Evolutionary conservation across 1,284 basidiomycete genomes (phyloP).

Genomic region (Tilletia caries): DNA sequence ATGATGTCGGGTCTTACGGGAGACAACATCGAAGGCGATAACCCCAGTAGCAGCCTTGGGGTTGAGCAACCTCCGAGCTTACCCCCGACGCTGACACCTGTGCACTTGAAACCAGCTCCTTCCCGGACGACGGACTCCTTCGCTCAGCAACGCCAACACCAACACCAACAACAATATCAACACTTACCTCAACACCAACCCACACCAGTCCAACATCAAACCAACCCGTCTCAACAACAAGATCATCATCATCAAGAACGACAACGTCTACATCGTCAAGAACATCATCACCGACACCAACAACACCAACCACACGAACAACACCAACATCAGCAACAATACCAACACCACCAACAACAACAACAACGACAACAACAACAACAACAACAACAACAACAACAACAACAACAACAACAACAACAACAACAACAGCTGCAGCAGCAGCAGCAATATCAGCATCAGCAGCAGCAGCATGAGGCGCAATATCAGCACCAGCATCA

Average conservation of each 20-base stretch:
- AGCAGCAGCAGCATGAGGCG: background rate
- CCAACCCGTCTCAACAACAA: background rate
- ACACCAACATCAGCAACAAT: slow-evolving; percentile 12
- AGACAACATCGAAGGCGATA: background rate
- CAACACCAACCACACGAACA: background rate
- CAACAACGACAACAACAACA: slow-evolving; percentile 1
- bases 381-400: background rate
- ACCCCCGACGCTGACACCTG: background rate
- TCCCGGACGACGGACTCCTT: background rate
- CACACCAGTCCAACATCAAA: background rate
- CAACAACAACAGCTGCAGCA: slow-evolving; percentile 10
- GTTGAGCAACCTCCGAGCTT: background rate
- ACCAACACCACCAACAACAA: background rate
- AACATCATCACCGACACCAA: too few relatives aligned
- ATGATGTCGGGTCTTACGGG: background rate
- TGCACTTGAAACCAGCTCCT: background rate
- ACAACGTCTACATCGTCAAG: too few relatives aligned
- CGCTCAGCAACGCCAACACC: background rate
- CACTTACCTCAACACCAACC: background rate
- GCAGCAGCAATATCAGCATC: too few relatives aligned
- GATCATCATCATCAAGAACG: too few relatives aligned
- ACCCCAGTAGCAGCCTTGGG: background rate
- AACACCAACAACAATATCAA: background rate
- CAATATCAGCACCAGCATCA: background rate
- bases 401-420: background rate